phyloP scores from a whole-genome alignment of 345 rosid species.

The Pelargonium nanum region DNA sequence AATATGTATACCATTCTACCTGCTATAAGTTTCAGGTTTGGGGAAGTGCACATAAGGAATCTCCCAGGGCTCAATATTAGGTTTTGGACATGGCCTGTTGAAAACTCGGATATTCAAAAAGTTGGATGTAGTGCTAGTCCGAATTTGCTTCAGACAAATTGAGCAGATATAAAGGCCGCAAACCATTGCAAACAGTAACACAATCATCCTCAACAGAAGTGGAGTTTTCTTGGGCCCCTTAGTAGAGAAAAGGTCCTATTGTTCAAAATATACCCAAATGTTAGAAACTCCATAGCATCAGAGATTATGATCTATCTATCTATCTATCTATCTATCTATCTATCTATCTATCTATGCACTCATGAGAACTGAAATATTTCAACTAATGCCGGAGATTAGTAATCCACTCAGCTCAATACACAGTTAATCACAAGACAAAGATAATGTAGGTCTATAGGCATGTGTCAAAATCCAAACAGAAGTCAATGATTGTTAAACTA shows the following conservation, averaged over 20 bases:
- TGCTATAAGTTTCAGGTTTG: slow-evolving; percentile 59
- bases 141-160: slow-evolving; percentile 71
- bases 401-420: background rate
- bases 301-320: background rate
- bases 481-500: background rate
- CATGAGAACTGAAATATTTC: background rate
- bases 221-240: slow-evolving; percentile 86
- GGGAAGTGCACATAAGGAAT: slow-evolving; percentile 89
- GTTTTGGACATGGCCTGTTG: slow-evolving; percentile 63
- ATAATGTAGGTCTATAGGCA: background rate
- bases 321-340: background rate
- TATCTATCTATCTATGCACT: background rate
- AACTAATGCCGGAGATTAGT: background rate
- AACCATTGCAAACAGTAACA: slow-evolving; percentile 64
- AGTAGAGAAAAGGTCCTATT: slow-evolving; percentile 58
- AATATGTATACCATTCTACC: slow-evolving; percentile 23
- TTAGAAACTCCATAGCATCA: background rate
- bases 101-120: slow-evolving; percentile 42
- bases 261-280: slow-evolving; percentile 1
- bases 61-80: slow-evolving; percentile 83
- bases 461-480: background rate
- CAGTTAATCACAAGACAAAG: background rate
- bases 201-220: slow-evolving; percentile 70
- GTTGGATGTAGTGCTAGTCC: slow-evolving; percentile 33
- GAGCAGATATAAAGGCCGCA: slow-evolving; percentile 78